phyloP scores from a whole-genome alignment of 768 basidiomycete species.

The Crassisporium funariophilum region DNA sequence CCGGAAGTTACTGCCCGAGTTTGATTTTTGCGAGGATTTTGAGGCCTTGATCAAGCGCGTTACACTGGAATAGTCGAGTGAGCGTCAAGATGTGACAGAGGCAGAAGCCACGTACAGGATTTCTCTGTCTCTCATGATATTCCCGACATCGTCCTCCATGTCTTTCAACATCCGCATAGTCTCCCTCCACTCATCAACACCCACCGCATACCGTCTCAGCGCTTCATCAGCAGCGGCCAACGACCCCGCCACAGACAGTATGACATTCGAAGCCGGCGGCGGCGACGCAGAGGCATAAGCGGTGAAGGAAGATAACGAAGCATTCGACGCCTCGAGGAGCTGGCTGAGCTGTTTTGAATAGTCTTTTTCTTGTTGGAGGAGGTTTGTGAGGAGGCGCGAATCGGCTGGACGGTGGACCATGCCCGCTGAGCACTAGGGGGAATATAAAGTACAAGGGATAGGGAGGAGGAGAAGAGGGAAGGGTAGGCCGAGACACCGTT shows the following conservation, averaged over 20 bases:
- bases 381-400: conserved; percentile 68
- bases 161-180: conserved; percentile 60
- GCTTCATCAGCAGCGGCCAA: conserved; percentile 72
- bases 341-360: conserved; percentile 61
- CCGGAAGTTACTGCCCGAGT: conserved; percentile 39
- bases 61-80: conserved; percentile 46
- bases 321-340: conserved; percentile 59
- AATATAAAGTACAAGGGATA: too few relatives aligned
- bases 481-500: too few relatives aligned
- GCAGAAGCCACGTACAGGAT: conserved; percentile 61
- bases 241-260: conserved; percentile 59
- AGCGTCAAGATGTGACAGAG: neutral
- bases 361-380: conserved; percentile 71
- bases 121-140: conserved; percentile 73
- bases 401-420: conserved; percentile 80
- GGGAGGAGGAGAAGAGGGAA: too few relatives aligned
- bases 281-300: conserved; percentile 74
- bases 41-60: conserved; percentile 81
- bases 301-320: conserved; percentile 64
- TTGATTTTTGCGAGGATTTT: conserved; percentile 48
- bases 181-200: conserved; percentile 68
- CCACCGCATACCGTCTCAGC: conserved; percentile 56
- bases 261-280: conserved; percentile 52
- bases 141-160: conserved; percentile 73
- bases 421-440: too few relatives aligned